Evolutionary conservation across 1,284 basidiomycete genomes (phyloP).

Genomic region (Tremellales sp.): DNA sequence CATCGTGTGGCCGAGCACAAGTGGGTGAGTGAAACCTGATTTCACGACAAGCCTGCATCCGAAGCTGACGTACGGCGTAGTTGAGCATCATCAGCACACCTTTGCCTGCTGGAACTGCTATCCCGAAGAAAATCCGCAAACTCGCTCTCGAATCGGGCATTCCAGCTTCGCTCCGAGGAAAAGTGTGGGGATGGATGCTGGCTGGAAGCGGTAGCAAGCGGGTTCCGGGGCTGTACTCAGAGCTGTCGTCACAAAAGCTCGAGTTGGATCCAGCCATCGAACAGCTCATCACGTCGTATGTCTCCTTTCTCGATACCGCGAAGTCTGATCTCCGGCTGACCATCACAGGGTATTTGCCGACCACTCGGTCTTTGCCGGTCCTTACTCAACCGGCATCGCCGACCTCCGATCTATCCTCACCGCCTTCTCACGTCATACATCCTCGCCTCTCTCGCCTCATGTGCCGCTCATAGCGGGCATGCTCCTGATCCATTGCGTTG

Average conservation of each 20-base stretch:
- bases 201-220: neutral
- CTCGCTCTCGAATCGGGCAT: constrained; percentile 71
- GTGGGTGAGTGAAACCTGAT: constrained; percentile 32
- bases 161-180: constrained; percentile 75
- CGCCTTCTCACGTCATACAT: constrained; percentile 48
- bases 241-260: neutral
- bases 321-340: too few species aligned
- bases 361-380: constrained; percentile 37
- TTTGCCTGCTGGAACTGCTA: constrained; percentile 62
- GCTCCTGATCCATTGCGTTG: constrained; percentile 72
- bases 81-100: constrained; percentile 62
- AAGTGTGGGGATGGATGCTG: constrained; percentile 73
- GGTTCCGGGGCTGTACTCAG: neutral
- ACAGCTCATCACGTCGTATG: too few species aligned
- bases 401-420: constrained; percentile 43
- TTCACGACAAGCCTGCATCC: neutral
- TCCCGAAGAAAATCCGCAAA: constrained; percentile 79
- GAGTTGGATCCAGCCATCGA: too few species aligned
- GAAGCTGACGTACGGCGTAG: constrained; percentile 41
- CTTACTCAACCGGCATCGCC: constrained; percentile 28
- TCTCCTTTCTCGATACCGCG: too few species aligned
- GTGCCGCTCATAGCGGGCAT: constrained; percentile 73
- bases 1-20: constrained; percentile 40
- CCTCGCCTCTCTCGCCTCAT: constrained; percentile 63
- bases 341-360: constrained; percentile 37